Evolutionary conservation across 2,329 filamentous ascomycete genomes (phyloP), one percentile per base, ranked within the genome.

Genomic region (Botrytis galanthina): DNA sequence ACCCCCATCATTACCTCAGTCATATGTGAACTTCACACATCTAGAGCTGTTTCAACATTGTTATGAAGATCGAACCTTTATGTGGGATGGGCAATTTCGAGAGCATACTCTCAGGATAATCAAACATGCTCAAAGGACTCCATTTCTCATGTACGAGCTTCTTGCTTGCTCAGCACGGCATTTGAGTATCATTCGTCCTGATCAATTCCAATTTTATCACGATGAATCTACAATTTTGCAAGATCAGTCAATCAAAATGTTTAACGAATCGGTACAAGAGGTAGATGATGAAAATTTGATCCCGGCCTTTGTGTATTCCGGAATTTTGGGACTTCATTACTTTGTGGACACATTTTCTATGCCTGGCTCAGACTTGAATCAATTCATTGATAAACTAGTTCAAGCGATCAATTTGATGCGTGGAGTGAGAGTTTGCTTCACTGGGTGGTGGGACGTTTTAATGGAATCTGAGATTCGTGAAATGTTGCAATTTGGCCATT

Each of bases 331-430:
- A 39, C 76, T 83, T 4, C 81, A 83, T 71, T 78, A 81, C 61
- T 81, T 85, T 44, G 81, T 79, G 62, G 80, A 83, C 12, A 81
- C 81, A 1, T 80, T 84, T 1, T 66, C 78, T 26, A 78, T 75
- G 32, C 77, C 80, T 12, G 76, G 76, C 39, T 69, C 75, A 26
- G 76, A 80, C 44, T 79, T 84, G 16, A 77, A 80, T 69, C 51
- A 22, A 0, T 81, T 81, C 57, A 73, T 82, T 9, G 76, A 79
- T 10, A 73, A 71, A 32, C 76, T 82, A 16, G 76, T 81, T 16
- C 76, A 80, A 35, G 79, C 79, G 32, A 74, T 80, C 4, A 74
- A 73, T 5, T 62, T 82, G 8, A 77, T 81, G 44, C 75, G 77
- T 8, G 81, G 81, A 2, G 76, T 81, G 4, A 75, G 78, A 16